A percentile compares a stretch with the other conserved stretches of the same genome.
Conservation (phyloP, 306 rosid genomes). For the Prunus mira region DNA sequence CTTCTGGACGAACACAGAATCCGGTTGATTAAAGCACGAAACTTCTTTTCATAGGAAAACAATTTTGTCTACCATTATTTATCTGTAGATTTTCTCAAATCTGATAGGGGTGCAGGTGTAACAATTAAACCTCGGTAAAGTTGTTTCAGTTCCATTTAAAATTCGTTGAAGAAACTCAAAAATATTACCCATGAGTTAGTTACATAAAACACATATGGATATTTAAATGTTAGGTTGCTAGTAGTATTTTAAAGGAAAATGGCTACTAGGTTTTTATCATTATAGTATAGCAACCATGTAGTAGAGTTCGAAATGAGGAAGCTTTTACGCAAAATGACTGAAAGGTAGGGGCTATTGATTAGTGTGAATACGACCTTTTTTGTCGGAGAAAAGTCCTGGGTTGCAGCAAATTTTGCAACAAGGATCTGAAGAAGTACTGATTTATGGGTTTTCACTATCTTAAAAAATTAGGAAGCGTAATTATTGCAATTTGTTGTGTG, state of each 20-base stretch:
- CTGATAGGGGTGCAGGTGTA: not conserved
- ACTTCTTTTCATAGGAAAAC: not conserved
- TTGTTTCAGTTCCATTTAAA: not conserved
- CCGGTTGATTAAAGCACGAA: not conserved
- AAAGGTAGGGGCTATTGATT: not conserved
- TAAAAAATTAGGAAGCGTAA: not conserved
- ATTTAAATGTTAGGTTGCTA: not conserved
- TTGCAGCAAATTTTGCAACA: not conserved
- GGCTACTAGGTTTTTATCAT: not conserved
- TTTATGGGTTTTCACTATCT: not conserved
- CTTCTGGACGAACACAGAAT: not conserved
- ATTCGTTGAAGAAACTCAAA: constrained; percentile 3
- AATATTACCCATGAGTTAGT: not conserved
- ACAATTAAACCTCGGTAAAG: not conserved
- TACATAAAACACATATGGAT: not conserved
- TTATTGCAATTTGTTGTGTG: not conserved
- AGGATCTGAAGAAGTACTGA: not conserved
- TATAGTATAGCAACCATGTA: not conserved
- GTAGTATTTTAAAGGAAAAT: not conserved
- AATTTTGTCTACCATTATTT: not conserved
- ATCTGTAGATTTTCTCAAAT: not conserved
- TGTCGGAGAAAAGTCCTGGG: not conserved
- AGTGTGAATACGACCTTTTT: not conserved
- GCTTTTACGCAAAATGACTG: not conserved
- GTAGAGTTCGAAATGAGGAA: not conserved